Evolutionary conservation across 768 basidiomycete genomes (phyloP), one percentile per base, ranked within the genome.

Genomic region (Tulasnella sp.): DNA sequence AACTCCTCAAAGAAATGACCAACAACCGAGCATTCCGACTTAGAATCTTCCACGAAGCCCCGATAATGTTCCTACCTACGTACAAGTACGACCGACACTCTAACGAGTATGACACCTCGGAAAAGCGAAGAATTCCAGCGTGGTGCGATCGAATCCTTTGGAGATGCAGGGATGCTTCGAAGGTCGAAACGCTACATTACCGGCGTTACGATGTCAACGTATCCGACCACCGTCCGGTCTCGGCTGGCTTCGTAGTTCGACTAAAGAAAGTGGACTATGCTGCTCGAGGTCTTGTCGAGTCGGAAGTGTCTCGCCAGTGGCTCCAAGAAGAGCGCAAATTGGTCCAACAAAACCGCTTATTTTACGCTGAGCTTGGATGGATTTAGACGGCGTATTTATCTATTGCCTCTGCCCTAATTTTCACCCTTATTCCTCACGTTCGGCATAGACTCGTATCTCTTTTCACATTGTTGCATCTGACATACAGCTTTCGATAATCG

Each of bases 71-170:
- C 81, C 84, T 88, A 2, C 96, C 96, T 23, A 98, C 96, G 48
- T 98, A 98, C 89, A 98, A 98, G 84, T 98, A 98, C 85, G 95
- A 97, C 83, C 90, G 89, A 1, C 85, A 88, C 7, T 90, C 94
- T 32, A 84, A 88, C 82, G 88, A 90, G 80, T 99, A 94, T 81
- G 97, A 99, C 82, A 87, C 91, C 3, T 94, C 93, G 0, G 94
- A 95, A 83, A 98, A 99, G 84, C 88, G 88, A 16, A 91, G 97
- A 0, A 87, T 91, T 10, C 97, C 97, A 4, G 96, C 97, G 2
- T 99, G 96, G 96, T 99, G 97, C 83, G 97, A 99, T 83, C 91
- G 97, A 6, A 89, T 99, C 29, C 85, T 99, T 57, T 97, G 91
- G 90, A 89, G 91, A 5, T 86, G 89, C 57, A 86, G 86, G 74